These are phyloP conservation scores for Epichloe baconii DNA, from an alignment of 2,329 filamentous ascomycete genomes.

Conservation along the genomic window DNA sequence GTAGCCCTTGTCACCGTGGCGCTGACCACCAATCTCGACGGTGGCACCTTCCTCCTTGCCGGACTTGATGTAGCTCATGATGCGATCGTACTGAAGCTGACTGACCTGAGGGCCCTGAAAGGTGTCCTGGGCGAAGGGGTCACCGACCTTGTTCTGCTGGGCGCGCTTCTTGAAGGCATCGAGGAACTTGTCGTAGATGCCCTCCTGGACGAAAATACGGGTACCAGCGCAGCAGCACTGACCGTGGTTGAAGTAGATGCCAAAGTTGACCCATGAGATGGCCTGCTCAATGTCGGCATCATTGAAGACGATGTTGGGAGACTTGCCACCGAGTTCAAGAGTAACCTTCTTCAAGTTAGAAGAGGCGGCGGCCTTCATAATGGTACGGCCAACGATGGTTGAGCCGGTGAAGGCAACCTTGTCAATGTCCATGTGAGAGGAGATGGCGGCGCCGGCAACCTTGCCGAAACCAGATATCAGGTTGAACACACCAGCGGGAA, in stretches of 20 bases:
- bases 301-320: slow-evolving; percentile 67
- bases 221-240: slow-evolving; percentile 64
- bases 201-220: slow-evolving; percentile 75
- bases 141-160: slow-evolving; percentile 61
- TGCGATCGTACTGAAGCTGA: slow-evolving; percentile 74
- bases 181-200: slow-evolving; percentile 79
- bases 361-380: slow-evolving; percentile 68
- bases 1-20: slow-evolving; percentile 65
- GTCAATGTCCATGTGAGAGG: slow-evolving; percentile 67
- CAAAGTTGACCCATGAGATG: slow-evolving; percentile 65
- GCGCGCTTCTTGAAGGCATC: slow-evolving; percentile 68
- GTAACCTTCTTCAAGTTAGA: slow-evolving; percentile 77
- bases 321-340: slow-evolving; percentile 69
- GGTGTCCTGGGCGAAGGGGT: slow-evolving; percentile 65
- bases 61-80: slow-evolving; percentile 69
- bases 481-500: slow-evolving; percentile 67
- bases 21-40: slow-evolving; percentile 40
- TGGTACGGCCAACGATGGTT: slow-evolving; percentile 56
- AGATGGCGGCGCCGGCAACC: slow-evolving; percentile 62
- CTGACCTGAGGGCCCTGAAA: slow-evolving; percentile 86
- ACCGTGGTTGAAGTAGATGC: slow-evolving; percentile 53
- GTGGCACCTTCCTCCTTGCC: slow-evolving; percentile 46
- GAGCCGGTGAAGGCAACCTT: slow-evolving; percentile 77
- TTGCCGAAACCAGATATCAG: slow-evolving; percentile 67
- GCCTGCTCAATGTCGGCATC: slow-evolving; percentile 67